These are phyloP conservation scores for Dittrichia graveolens DNA, from an alignment of 129 eudicot genomes.

Conservation along the genomic window DNA sequence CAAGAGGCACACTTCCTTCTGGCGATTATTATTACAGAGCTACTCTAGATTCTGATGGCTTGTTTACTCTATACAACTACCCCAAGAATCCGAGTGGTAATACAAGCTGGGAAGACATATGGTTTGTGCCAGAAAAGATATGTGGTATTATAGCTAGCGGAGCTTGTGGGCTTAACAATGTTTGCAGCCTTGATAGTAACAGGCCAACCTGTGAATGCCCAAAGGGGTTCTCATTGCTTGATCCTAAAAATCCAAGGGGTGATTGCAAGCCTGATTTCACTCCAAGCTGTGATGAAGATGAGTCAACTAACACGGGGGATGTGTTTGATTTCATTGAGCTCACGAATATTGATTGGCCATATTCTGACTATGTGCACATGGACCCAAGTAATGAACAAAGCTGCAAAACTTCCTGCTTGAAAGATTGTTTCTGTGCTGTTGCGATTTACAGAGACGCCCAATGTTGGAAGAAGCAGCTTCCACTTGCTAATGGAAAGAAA, in stretches of 20 bases:
- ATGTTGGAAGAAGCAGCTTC: constrained; percentile 48
- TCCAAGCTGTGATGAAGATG: constrained; percentile 28
- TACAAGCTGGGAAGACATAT: constrained; percentile 25
- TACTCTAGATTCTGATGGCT: constrained; percentile 50
- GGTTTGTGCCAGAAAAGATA: constrained; percentile 43
- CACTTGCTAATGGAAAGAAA: constrained; percentile 28
- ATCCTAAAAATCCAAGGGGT: constrained; percentile 40
- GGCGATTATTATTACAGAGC: constrained; percentile 47
- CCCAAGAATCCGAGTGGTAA: constrained; percentile 30
- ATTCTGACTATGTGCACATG: constrained; percentile 16
- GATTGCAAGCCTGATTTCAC: constrained; percentile 42
- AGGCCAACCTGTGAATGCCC: constrained; percentile 48
- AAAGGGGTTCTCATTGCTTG: constrained; percentile 31
- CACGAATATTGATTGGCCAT: constrained; percentile 35
- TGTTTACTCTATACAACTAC: constrained; percentile 42
- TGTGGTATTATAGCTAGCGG: constrained; percentile 37
- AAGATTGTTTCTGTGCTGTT: constrained; percentile 49
- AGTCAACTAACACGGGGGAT: neutral
- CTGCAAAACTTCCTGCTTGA: constrained; percentile 39
- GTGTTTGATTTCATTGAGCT: constrained; percentile 21
- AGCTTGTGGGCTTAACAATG: constrained; percentile 51
- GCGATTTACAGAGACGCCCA: constrained; percentile 16
- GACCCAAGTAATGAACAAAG: constrained; percentile 13
- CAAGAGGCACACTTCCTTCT: neutral
- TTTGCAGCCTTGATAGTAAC: constrained; percentile 36